These are phyloP conservation scores for Mallotus japonicus DNA, from an alignment of 441 rosid genomes.

Conservation along the genomic window DNA sequence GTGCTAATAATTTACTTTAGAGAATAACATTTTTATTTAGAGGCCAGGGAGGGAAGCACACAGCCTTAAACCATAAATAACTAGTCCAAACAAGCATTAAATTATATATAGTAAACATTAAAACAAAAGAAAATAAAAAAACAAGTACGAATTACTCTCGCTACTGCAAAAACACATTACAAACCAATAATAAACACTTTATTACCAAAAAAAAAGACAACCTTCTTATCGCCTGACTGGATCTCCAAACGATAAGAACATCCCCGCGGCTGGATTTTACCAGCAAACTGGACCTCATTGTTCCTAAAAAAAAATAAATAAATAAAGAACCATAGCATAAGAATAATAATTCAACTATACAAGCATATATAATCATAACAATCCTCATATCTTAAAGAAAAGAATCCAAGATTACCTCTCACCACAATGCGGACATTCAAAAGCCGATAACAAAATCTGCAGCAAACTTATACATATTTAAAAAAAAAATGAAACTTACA, in stretches of 20 bases:
- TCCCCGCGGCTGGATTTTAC: conserved; percentile 79
- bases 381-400: conserved; percentile 1
- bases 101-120: neutral
- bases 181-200: neutral
- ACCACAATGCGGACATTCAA: conserved; percentile 84
- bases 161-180: neutral
- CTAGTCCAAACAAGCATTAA: neutral
- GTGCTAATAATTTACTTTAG: neutral
- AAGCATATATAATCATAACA: neutral
- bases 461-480: conserved; percentile 10
- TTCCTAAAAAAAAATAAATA: conserved; percentile 52
- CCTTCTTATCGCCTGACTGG: conserved; percentile 65
- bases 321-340: no score
- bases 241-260: conserved; percentile 58
- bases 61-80: neutral
- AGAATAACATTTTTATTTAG: neutral
- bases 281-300: conserved; percentile 96
- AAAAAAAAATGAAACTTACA: neutral
- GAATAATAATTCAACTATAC: no score
- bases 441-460: conserved; percentile 87
- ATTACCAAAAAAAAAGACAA: conserved; percentile 13
- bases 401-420: conserved; percentile 57
- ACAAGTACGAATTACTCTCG: neutral
- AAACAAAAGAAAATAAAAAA: neutral
- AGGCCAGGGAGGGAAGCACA: neutral